Conservation (phyloP, 805 yeast genomes). For the Pachysolen tannophilus region DNA sequence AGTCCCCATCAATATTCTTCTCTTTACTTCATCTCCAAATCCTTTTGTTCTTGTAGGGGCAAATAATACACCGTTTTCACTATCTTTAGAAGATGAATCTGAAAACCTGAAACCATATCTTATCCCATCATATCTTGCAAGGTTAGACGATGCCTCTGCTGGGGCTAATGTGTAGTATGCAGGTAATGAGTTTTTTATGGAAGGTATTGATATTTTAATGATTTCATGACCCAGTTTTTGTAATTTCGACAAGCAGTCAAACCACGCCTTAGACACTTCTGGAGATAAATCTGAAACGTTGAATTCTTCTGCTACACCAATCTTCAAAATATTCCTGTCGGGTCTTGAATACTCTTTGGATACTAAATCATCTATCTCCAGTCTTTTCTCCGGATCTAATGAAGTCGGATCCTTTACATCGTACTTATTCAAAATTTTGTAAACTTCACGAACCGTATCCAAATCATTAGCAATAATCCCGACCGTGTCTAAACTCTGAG, state of each 20-base stretch:
- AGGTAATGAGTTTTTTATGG: conserved; percentile 58
- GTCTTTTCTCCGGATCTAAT: conserved; percentile 29
- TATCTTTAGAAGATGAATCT: conserved; percentile 19
- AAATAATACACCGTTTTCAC: conserved; percentile 32
- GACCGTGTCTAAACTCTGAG: conserved; percentile 91
- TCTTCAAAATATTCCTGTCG: conserved; percentile 21
- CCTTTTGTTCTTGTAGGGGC: conserved; percentile 54
- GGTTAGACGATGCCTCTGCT: conserved; percentile 90
- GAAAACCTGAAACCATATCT: conserved; percentile 62
- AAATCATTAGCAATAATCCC: conserved; percentile 64
- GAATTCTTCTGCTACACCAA: conserved; percentile 75
- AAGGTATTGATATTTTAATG: conserved; percentile 61
- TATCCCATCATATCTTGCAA: conserved; percentile 85
- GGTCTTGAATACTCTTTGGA: not conserved
- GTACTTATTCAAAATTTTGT: conserved; percentile 41
- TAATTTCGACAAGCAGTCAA: conserved; percentile 33
- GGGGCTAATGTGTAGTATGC: conserved; percentile 84
- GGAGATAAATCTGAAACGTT: conserved; percentile 45
- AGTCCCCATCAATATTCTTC: conserved; percentile 79
- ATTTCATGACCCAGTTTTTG: conserved; percentile 44
- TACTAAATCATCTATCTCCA: conserved; percentile 12
- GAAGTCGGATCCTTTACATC: conserved; percentile 83
- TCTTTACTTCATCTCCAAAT: conserved; percentile 78
- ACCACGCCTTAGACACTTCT: conserved; percentile 40
- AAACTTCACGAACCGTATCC: conserved; percentile 38